These are phyloP conservation scores for Lipomyces oligophaga DNA, from an alignment of 805 yeast genomes.

Conservation along the genomic window DNA sequence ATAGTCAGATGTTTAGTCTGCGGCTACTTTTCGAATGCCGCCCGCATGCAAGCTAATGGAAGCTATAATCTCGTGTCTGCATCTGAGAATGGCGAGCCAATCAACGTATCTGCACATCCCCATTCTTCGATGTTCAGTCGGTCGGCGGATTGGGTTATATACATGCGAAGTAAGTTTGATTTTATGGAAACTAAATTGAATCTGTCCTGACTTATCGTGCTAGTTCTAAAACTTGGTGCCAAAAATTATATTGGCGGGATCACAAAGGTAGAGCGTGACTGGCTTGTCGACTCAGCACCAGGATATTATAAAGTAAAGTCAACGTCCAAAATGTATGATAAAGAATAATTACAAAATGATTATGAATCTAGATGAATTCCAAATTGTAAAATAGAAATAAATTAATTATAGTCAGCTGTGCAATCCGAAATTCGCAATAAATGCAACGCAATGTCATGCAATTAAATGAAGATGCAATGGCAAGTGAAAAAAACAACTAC, in stretches of 20 bases:
- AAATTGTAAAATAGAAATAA: too few relatives aligned
- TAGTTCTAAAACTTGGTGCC: slow-evolving; percentile 22
- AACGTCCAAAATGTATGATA: background rate
- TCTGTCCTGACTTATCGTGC: background rate
- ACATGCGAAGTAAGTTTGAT: slow-evolving; percentile 8
- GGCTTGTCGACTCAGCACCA: slow-evolving; percentile 28
- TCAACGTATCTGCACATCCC: slow-evolving; percentile 27
- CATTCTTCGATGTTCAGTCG: slow-evolving; percentile 24
- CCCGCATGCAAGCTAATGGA: slow-evolving; percentile 27
- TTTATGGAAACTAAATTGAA: background rate
- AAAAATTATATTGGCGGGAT: slow-evolving; percentile 26
- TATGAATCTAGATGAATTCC: too few relatives aligned
- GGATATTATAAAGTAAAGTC: slow-evolving; percentile 14
- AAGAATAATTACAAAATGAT: too few relatives aligned
- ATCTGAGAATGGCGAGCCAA: background rate
- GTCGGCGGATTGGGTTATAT: slow-evolving; percentile 24
- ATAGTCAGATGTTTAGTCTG: slow-evolving; percentile 22
- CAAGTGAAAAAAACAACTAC: background rate
- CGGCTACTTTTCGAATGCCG: slow-evolving; percentile 28
- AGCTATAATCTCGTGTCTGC: slow-evolving; percentile 16
- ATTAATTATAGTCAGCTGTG: too few relatives aligned
- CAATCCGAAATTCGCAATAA: background rate
- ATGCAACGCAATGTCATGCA: too few relatives aligned
- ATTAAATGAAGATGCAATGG: background rate
- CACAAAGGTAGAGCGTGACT: slow-evolving; percentile 27